These are phyloP conservation scores for Fusarium circinatum DNA, from an alignment of 2,329 filamentous ascomycete species.

Conservation along the genomic window DNA sequence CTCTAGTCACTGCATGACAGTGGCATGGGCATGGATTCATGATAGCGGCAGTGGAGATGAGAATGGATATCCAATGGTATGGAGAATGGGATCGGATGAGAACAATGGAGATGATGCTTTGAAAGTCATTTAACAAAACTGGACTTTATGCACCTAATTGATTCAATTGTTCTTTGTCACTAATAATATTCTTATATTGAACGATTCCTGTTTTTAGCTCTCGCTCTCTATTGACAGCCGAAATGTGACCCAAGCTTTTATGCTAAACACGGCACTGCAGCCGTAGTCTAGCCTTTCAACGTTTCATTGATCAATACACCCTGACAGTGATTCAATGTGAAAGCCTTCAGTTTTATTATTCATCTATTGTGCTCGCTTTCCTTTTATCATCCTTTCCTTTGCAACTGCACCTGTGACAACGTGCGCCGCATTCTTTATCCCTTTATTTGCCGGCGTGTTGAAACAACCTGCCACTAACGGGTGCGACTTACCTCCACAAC, in stretches of 20 bases:
- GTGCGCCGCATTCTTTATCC: slow-evolving; percentile 9
- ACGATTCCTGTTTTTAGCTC: slow-evolving; percentile 16
- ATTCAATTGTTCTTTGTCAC: background rate
- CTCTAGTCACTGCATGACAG: background rate
- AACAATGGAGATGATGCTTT: background rate
- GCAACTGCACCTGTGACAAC: slow-evolving; percentile 8
- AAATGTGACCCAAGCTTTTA: slow-evolving; percentile 13
- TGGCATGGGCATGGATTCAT: slow-evolving; percentile 13
- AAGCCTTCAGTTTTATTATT: background rate
- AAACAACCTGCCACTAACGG: slow-evolving; percentile 3
- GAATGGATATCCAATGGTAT: background rate
- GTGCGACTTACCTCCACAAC: background rate
- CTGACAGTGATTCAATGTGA: slow-evolving; percentile 8
- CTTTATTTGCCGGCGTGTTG: background rate
- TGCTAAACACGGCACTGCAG: background rate
- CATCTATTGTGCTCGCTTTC: background rate
- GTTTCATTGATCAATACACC: background rate
- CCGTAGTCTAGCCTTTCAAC: background rate
- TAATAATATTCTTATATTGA: background rate
- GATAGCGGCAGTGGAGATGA: slow-evolving; percentile 10
- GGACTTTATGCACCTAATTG: background rate
- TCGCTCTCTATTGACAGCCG: background rate
- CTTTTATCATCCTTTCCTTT: slow-evolving; percentile 6
- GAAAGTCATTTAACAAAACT: background rate
- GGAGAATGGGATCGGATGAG: background rate